Conservation (phyloP, 1,139 yeast species). For the Arxiozyma heterogenica region DNA sequence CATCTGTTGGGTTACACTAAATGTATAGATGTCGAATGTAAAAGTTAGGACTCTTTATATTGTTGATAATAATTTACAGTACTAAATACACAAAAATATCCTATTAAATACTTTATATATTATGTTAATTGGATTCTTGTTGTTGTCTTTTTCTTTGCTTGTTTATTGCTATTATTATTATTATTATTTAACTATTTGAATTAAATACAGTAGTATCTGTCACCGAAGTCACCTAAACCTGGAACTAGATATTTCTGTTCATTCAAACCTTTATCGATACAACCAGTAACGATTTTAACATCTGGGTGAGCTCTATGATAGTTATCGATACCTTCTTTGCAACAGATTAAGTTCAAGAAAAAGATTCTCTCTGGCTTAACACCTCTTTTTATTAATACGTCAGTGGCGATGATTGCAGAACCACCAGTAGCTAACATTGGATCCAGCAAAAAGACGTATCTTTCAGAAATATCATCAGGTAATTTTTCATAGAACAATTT, state of each 20-base stretch:
- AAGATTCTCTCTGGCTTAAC: constrained; percentile 79
- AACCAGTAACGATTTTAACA: constrained; percentile 86
- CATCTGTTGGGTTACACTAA: too few relatives aligned
- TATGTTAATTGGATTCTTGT: background rate
- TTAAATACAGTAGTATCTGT: constrained; percentile 84
- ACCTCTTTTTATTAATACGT: constrained; percentile 77
- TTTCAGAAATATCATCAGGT: constrained; percentile 80
- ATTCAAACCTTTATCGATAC: constrained; percentile 77
- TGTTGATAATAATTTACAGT: background rate
- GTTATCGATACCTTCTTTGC: constrained; percentile 84
- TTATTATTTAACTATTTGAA: too few relatives aligned
- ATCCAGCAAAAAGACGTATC: constrained; percentile 84
- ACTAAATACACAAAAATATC: background rate
- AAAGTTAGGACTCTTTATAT: too few relatives aligned
- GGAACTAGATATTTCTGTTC: constrained; percentile 81
- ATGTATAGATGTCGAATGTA: too few relatives aligned
- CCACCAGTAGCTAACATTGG: constrained; percentile 99
- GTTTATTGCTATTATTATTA: too few relatives aligned
- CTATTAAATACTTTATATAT: background rate
- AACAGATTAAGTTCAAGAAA: constrained; percentile 82
- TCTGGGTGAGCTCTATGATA: constrained; percentile 74
- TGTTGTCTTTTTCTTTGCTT: too few relatives aligned
- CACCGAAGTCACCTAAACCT: constrained; percentile 97
- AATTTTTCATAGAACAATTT: constrained; percentile 82
- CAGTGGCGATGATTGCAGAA: constrained; percentile 94